These are phyloP conservation scores for Xylariales sp. DNA, from an alignment of 2,329 filamentous ascomycete species.

Conservation along the genomic window DNA sequence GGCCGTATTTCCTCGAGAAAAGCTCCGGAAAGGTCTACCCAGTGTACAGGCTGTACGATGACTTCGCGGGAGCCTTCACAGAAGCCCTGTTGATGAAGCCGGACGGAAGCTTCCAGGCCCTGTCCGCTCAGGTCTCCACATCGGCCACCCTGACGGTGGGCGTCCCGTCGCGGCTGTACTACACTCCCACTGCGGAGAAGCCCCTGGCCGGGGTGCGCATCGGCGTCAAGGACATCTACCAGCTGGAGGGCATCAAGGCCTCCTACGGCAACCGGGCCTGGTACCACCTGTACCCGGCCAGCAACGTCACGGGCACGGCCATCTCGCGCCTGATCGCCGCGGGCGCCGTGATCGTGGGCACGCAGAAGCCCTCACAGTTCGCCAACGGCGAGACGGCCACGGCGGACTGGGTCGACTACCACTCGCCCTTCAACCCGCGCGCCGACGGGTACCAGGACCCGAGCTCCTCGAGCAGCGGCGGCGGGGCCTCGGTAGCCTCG, in stretches of 20 bases:
- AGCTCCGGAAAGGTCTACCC: neutral
- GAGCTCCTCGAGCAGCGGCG: constrained; percentile 13
- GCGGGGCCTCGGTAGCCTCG: constrained; percentile 10
- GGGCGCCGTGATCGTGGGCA: constrained; percentile 17
- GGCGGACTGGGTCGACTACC: constrained; percentile 13
- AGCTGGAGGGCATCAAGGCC: constrained; percentile 13
- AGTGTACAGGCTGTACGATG: constrained; percentile 8
- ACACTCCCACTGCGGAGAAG: neutral
- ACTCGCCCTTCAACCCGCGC: constrained; percentile 13
- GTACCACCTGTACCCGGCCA: constrained; percentile 8
- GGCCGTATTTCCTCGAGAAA: neutral
- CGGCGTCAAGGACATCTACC: constrained; percentile 14
- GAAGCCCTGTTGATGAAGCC: constrained; percentile 25
- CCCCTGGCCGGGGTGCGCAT: constrained; percentile 13
- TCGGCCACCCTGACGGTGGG: too few species aligned
- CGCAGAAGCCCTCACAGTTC: constrained; percentile 12
- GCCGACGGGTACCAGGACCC: constrained; percentile 14
- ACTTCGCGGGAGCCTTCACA: constrained; percentile 27
- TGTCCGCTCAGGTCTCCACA: constrained; percentile 30
- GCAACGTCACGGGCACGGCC: constrained; percentile 5
- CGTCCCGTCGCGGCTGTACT: too few species aligned
- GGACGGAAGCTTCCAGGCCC: constrained; percentile 24
- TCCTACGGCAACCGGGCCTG: constrained; percentile 12
- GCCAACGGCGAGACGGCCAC: constrained; percentile 15
- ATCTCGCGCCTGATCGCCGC: constrained; percentile 10